A percentile compares a stretch with the other conserved stretches of the same genome.
phyloP scores from a whole-genome alignment of 768 basidiomycete species.

The Boletellus emodensis region DNA sequence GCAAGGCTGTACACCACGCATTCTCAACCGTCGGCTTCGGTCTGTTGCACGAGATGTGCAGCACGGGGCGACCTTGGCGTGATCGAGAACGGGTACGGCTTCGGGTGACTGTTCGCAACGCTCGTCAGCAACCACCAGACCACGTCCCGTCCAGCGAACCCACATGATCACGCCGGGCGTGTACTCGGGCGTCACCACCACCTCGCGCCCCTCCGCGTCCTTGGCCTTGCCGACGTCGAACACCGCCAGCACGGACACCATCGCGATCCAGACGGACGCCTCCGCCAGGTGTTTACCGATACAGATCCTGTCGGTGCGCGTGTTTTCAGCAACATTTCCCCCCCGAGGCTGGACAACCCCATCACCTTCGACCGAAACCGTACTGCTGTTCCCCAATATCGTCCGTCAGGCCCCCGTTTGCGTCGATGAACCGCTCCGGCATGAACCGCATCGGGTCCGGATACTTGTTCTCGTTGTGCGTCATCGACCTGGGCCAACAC shows the following conservation, averaged over 20 bases:
- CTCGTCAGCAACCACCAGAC: background rate
- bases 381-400: slow-evolving; percentile 17
- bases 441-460: slow-evolving; percentile 20
- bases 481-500: slow-evolving; percentile 23
- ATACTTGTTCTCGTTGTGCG: slow-evolving; percentile 21
- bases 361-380: slow-evolving; percentile 26
- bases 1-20: background rate
- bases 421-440: slow-evolving; percentile 18
- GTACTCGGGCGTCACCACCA: slow-evolving; percentile 25
- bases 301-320: slow-evolving; percentile 14
- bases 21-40: slow-evolving; percentile 1
- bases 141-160: background rate
- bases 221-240: slow-evolving; percentile 30
- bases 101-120: slow-evolving; percentile 8
- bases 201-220: slow-evolving; percentile 29
- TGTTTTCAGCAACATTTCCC: background rate
- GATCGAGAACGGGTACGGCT: slow-evolving; percentile 20
- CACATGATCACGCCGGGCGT: slow-evolving; percentile 27
- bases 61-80: slow-evolving; percentile 12
- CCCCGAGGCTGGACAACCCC: background rate
- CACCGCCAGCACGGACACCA: slow-evolving; percentile 22
- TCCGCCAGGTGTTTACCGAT: slow-evolving; percentile 27
- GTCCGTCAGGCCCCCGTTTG: slow-evolving; percentile 15
- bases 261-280: slow-evolving; percentile 24
- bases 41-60: slow-evolving; percentile 14